Evolutionary conservation across 2,329 filamentous ascomycete genomes (phyloP), one percentile per base, ranked within the genome.

Genomic region (Coniella lustricola): DNA sequence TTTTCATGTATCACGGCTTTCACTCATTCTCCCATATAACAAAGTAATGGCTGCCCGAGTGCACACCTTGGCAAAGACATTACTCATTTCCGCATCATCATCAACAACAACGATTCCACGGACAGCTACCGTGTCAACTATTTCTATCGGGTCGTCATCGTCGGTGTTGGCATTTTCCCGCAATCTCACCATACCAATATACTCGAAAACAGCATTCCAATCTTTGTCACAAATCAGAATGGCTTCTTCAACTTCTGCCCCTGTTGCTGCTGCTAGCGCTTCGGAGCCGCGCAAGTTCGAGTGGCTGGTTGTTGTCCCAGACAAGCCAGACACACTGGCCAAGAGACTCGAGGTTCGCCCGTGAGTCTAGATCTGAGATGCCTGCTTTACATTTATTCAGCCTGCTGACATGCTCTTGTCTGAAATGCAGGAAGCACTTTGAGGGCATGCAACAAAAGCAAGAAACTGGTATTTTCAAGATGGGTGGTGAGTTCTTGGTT

Each of bases 281-380:
- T 41, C 52, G 16, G 39, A 39, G 16, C 53, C 62, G 40, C 58
- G 62, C 41, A 76, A 75, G 60, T 75, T 69, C 52, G 81, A 87
- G 64, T 89, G 82, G 71, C 75, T 89, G 33, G 81, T 84, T 57
- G 72, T 88, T 50, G 61, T 87, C 33, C 84, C 82, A 12, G 84
- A 88, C 64, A 77, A 81, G 63, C 75, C 81, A 2, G 80, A 76
- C 35, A 70, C 65, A 17, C 66, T 75, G 51, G 72, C 73, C 55
- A 84, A 84, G 72, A 72, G 84, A 47, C 66, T 86, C 21, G 76
- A 80, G 56, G 73, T 81, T 39, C 71, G 80, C 54, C 63, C 71
- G 79, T 83, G 62, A 57, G 76, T 43, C 14, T 40, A 17, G 22
- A 69, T 8, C 2, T 8, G 25, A 29, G 25, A 10, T 29, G 25